Base-by-base conservation (phyloP, 805 yeast genomes). In the Suhomyces sp. region DNA sequence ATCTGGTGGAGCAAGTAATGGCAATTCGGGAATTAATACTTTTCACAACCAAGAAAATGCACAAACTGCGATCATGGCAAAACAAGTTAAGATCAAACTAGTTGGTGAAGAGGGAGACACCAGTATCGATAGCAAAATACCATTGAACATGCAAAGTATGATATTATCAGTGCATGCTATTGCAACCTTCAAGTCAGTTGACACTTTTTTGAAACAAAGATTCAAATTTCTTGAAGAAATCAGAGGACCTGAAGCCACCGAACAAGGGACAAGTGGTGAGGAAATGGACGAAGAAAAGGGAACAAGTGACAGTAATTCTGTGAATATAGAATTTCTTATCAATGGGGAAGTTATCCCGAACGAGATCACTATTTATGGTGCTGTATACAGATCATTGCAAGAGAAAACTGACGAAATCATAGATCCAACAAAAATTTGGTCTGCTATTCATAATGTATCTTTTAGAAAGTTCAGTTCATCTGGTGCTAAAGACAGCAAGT, bases 301-400 rank as follows among this genome's bases (percentile, higher is more conserved):
- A n/a, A 36, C 19, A 44, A 35, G 17, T 19, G n/a, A 32, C 40
- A 9, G 38, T 35, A 36, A 28, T 19, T 15, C 32, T 18, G 9
- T 31, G 2, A 36, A 68, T 33, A 61, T 81, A 35, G 83, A 79
- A 36, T 86, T 86, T 51, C 60, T 62, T 1, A 60, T 81, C 9
- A 67, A 79, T 42, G 86, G 74, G 4, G 78, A 77, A 37, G 62
- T 57, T 0, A 65, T 85, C 18, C 81, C 87, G 2, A 65, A 66
- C 24, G 85, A 76, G 33, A 77, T 85, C 0, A 86, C 95, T 0
- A 71, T 87, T 2, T 84, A 79, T 57, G 93, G 93, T 1, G 90
- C 88, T 0, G 64, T 83, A 5, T 79, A 78, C 52, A 72, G 74
- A 31, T 60, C 76, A 3, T 52, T 73, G 10, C 72, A 74, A 50